Base-by-base conservation (phyloP, 441 rosid genomes). In the Croton laevigatus region DNA sequence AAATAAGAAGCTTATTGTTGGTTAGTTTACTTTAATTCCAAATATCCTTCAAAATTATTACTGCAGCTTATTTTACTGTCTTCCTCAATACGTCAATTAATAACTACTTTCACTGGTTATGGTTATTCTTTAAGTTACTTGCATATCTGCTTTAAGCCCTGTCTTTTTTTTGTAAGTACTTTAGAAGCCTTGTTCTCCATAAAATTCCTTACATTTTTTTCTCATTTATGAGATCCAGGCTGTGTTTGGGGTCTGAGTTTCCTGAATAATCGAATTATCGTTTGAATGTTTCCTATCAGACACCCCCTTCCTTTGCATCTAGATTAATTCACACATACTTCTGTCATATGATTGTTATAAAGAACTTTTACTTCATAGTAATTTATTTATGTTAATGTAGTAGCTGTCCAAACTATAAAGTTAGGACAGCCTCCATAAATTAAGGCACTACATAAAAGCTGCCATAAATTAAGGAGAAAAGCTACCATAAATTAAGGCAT, bases 1-100 rank as follows among this genome's bases (percentile, higher is more conserved):
- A 80, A 94, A 94, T 76, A 94, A 94, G 87, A 94, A 94, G 80
- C 89, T 94, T 62, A 84, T 91, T 73, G 76, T 94, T 49, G 97
- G 98, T 85, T 71, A 76, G 85, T 66, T 70, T 65, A 65, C 27
- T 68, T 67, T 65, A 14, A 17, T 34, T 52, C 54, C 45, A 32
- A 27, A 32, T 70, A 54, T 71, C 55, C 40, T 44, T 6, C 11
- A 20, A 44, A 68, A 44, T 23, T 60, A 23, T 13, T 19, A 5
- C 48, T 23, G 67, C 23, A 16, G 55, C 27, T 20, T 32, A 23
- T 60, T 8, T 10, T 72, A 37, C 32, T 64, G 27, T 34, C 8
- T n/a, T 40, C 19, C 32, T 12, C 0, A 42, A 20, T 63, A 20
- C 34, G 38, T 16, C 6, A 6, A 19, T 67, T 66, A 5, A 16